Percentiles rank a stretch among this genome's conserved stretches.
Evolutionary conservation across 2,329 filamentous ascomycete genomes (phyloP).

Genomic region (Talaromyces sp.): DNA sequence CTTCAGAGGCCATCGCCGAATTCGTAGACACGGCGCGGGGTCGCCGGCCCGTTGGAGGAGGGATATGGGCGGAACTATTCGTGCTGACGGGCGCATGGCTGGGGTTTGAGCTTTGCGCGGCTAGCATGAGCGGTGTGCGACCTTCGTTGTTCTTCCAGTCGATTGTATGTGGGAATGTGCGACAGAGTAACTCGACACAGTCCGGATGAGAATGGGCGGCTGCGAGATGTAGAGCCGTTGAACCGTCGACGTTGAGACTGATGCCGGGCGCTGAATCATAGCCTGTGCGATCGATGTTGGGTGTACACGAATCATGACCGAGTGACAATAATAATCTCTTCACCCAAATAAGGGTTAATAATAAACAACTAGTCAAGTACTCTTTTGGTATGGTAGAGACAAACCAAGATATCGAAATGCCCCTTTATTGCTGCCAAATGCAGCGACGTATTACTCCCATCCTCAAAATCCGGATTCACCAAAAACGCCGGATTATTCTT

Average conservation of each 20-base stretch:
- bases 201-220: constrained; percentile 67
- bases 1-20: constrained; percentile 26
- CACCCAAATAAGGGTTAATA: background rate
- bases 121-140: constrained; percentile 50
- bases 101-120: constrained; percentile 28
- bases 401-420: constrained; percentile 61
- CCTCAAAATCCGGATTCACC: constrained; percentile 73
- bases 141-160: constrained; percentile 64
- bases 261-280: constrained; percentile 49
- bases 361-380: no score
- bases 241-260: constrained; percentile 72
- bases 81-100: constrained; percentile 15
- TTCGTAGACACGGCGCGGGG: constrained; percentile 20
- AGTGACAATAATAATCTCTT: constrained; percentile 65
- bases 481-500: constrained; percentile 67
- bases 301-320: constrained; percentile 65
- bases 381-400: constrained; percentile 18
- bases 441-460: constrained; percentile 77
- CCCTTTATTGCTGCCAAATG: constrained; percentile 76
- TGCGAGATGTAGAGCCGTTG: constrained; percentile 80
- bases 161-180: constrained; percentile 61
- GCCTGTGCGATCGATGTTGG: constrained; percentile 26
- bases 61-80: constrained; percentile 23
- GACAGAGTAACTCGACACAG: constrained; percentile 68
- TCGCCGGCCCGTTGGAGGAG: constrained; percentile 5